These are phyloP conservation scores for Cotoneaster glaucophyllus DNA, from an alignment of 306 rosid genomes.

Conservation along the genomic window DNA sequence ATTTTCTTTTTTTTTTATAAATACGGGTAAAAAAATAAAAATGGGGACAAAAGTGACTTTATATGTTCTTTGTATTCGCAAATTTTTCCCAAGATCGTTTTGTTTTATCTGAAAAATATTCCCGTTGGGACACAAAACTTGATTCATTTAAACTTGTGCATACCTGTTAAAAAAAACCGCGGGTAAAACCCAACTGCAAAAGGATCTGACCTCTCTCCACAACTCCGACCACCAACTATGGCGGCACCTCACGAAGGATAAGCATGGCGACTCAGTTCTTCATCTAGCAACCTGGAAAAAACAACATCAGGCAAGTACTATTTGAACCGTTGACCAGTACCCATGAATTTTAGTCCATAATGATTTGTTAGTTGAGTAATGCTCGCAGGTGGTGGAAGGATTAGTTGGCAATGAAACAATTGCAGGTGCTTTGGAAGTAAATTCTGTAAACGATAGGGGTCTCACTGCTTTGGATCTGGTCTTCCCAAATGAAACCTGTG, in stretches of 20 bases:
- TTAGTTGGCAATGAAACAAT: neutral
- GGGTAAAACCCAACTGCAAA: too few relatives aligned
- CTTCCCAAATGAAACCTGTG: neutral
- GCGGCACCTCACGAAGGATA: neutral
- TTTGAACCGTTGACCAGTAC: neutral
- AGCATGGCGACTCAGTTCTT: constrained; percentile 21
- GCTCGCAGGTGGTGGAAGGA: neutral
- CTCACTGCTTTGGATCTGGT: neutral
- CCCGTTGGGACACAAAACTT: too few relatives aligned
- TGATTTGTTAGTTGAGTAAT: neutral
- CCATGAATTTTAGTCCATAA: too few relatives aligned
- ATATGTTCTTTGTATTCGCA: too few relatives aligned
- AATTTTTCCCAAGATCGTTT: too few relatives aligned
- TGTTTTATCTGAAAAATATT: too few relatives aligned
- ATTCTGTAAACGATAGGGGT: neutral
- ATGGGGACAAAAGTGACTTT: too few relatives aligned
- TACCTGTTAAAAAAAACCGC: too few relatives aligned
- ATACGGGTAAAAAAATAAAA: too few relatives aligned
- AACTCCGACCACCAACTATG: neutral
- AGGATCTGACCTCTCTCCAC: neutral
- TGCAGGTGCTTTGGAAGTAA: neutral
- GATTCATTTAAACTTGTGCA: too few relatives aligned
- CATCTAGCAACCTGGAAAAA: constrained; percentile 24
- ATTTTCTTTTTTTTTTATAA: too few relatives aligned
- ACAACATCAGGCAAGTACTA: constrained; percentile 16